Percentiles rank a stretch among this genome's conserved stretches.
phyloP scores from a whole-genome alignment of 495 filamentous ascomycete species.

The Tuber brumale region DNA sequence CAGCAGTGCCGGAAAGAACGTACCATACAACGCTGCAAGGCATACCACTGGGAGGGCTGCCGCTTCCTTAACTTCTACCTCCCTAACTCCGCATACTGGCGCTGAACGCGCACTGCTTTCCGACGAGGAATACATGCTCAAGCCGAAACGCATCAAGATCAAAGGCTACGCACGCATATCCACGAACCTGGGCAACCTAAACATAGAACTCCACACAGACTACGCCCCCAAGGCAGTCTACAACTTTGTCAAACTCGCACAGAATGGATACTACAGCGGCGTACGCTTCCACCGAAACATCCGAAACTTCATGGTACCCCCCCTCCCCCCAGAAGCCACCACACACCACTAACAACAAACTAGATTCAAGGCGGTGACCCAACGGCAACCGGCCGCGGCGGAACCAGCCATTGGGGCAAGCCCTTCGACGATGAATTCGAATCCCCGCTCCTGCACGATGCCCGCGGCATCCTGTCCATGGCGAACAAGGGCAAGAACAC shows the following conservation, averaged over 20 bases:
- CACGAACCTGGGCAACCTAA: constrained; percentile 74
- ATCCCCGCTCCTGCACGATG: constrained; percentile 72
- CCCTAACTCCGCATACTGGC: constrained; percentile 83
- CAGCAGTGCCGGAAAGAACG: constrained; percentile 32
- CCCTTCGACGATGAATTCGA: constrained; percentile 91
- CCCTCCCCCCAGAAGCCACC: neutral
- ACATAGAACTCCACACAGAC: constrained; percentile 84
- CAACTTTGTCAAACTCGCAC: constrained; percentile 87
- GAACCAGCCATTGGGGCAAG: constrained; percentile 79
- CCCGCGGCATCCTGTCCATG: constrained; percentile 78
- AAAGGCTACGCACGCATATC: constrained; percentile 87
- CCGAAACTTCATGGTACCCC: constrained; percentile 70
- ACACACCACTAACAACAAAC: neutral
- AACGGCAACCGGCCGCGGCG: constrained; percentile 82
- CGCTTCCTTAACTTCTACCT: constrained; percentile 90
- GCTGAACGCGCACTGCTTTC: constrained; percentile 75
- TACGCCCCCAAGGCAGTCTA: constrained; percentile 86
- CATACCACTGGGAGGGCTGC: constrained; percentile 90
- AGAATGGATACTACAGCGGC: constrained; percentile 80
- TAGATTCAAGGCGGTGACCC: constrained; percentile 89
- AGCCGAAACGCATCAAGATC: constrained; percentile 74
- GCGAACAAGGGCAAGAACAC: constrained; percentile 98
- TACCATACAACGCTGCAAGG: constrained; percentile 74
- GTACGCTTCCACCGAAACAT: constrained; percentile 89
- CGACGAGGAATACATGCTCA: constrained; percentile 93